Evolutionary conservation across 768 basidiomycete genomes (phyloP).

Genomic region (Suillus paluster): DNA sequence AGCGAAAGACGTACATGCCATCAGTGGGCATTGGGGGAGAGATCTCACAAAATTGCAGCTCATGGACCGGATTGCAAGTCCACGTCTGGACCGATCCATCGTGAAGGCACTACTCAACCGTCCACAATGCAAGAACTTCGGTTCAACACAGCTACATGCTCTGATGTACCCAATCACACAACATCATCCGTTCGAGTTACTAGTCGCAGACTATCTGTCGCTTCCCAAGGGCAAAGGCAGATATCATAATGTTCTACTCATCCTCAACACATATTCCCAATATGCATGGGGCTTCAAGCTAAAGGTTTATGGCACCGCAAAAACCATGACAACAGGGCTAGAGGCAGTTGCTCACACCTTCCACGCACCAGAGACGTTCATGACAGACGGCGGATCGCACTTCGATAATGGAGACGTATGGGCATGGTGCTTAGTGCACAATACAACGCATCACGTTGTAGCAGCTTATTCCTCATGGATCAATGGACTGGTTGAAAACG

Average conservation of each 20-base stretch:
- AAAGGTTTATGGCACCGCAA: too few species aligned
- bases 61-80: background rate
- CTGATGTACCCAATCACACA: conserved; percentile 41
- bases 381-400: conserved; percentile 42
- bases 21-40: too few species aligned
- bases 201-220: conserved; percentile 34
- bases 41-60: too few species aligned
- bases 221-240: too few species aligned
- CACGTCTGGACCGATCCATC: conserved; percentile 11
- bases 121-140: conserved; percentile 35
- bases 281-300: too few species aligned
- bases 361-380: conserved; percentile 33
- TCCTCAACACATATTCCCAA: too few species aligned
- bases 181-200: conserved; percentile 42
- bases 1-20: background rate
- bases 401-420: conserved; percentile 40
- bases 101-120: conserved; percentile 15
- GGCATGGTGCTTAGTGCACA: conserved; percentile 26
- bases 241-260: too few species aligned
- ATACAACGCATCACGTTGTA: conserved; percentile 21
- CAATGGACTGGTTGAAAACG: conserved; percentile 40
- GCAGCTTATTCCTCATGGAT: conserved; percentile 47
- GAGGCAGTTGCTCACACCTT: conserved; percentile 27
- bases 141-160: conserved; percentile 33
- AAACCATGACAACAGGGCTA: conserved; percentile 25